phyloP scores from a whole-genome alignment of 192 early-diverging fungal genomes.

The Linnemannia hyalina region DNA sequence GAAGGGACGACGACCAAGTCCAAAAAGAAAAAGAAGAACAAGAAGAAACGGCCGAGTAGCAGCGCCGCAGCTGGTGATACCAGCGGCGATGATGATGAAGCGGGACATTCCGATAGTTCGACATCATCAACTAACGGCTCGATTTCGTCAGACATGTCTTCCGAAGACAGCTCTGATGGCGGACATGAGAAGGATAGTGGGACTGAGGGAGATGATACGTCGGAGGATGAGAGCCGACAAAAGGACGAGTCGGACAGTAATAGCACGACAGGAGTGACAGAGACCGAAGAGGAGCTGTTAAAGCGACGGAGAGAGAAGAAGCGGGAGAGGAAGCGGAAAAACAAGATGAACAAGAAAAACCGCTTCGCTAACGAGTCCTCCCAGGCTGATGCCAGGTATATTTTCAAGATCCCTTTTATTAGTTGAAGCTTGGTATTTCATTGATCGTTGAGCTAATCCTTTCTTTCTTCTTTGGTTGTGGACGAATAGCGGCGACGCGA shows the following conservation, averaged over 20 bases:
- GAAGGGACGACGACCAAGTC: constrained; percentile 13
- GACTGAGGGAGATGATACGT: background rate
- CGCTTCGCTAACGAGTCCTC: background rate
- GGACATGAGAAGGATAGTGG: background rate
- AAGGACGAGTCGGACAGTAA: background rate
- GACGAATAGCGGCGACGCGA: too few species aligned
- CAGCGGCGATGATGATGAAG: constrained; percentile 9
- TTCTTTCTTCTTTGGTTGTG: too few species aligned
- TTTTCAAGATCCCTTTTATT: too few species aligned
- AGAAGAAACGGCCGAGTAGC: constrained; percentile 32
- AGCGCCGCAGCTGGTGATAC: constrained; percentile 16
- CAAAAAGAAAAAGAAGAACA: constrained; percentile 45
- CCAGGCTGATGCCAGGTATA: background rate
- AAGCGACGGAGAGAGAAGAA: constrained; percentile 35
- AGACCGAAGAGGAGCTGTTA: constrained; percentile 16
- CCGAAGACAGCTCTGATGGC: background rate
- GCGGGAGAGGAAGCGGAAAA: constrained; percentile 43
- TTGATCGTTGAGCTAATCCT: too few species aligned
- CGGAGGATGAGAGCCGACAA: background rate
- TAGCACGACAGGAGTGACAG: background rate
- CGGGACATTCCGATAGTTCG: background rate
- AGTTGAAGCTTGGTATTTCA: too few species aligned
- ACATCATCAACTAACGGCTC: background rate
- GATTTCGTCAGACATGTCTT: background rate
- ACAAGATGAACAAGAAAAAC: constrained; percentile 48